Conservation (phyloP, 73 alveolate species). For the Tetrahymena elliotti region DNA sequence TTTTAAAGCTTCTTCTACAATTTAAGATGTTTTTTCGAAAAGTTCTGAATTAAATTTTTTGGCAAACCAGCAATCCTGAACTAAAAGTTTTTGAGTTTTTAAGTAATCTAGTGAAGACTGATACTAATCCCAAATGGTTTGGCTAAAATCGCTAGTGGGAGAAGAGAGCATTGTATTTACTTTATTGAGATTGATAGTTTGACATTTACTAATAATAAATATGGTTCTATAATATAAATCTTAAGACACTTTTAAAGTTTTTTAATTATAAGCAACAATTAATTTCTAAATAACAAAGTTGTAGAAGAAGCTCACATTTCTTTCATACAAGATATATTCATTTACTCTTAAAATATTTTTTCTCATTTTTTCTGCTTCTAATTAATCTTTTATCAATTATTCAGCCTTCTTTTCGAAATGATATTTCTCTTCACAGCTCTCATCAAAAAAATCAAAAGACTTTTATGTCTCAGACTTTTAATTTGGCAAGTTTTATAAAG, state of each 20-base stretch:
- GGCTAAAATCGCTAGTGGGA: not conserved
- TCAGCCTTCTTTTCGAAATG: not conserved
- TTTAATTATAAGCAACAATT: not conserved
- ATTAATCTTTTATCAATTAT: not conserved
- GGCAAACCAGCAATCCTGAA: not conserved
- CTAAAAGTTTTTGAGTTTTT: not conserved
- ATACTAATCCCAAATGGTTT: not conserved
- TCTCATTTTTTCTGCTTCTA: conserved; percentile 18
- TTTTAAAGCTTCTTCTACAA: not conserved
- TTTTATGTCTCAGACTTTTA: not conserved
- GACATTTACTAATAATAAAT: conserved; percentile 22
- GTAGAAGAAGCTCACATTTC: conserved; percentile 33
- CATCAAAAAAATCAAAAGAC: not conserved
- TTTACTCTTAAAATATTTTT: conserved; percentile 35
- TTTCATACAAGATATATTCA: conserved; percentile 29
- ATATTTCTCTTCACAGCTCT: not conserved
- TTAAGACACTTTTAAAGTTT: not conserved
- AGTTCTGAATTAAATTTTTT: not conserved
- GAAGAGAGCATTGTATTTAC: not conserved
- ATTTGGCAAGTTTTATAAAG: not conserved
- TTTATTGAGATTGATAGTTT: conserved; percentile 24
- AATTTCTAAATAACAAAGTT: conserved; percentile 26
- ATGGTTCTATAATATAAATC: conserved; percentile 26
- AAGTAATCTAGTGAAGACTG: not conserved
- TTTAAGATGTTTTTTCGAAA: not conserved